These are phyloP conservation scores for Penicillium sp. DNA, from an alignment of 2,329 filamentous ascomycete genomes.

Conservation along the genomic window DNA sequence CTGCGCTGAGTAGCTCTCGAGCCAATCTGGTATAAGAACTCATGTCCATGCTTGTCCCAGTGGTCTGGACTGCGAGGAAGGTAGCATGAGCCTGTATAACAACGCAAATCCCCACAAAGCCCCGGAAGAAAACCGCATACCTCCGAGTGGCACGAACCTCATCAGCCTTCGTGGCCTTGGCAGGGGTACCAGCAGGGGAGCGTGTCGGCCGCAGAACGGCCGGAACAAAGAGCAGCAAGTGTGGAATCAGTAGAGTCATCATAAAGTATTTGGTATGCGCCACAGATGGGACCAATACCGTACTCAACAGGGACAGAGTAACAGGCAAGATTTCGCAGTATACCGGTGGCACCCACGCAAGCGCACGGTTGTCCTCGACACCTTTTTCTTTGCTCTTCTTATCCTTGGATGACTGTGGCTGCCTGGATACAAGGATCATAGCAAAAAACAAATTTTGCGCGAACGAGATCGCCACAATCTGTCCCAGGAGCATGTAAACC, in stretches of 20 bases:
- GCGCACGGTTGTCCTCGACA: background rate
- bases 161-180: slow-evolving; percentile 1
- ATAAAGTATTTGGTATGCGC: slow-evolving; percentile 22
- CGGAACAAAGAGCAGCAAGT: slow-evolving; percentile 24
- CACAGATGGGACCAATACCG: slow-evolving; percentile 16
- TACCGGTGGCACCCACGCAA: slow-evolving; percentile 9
- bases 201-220: slow-evolving; percentile 6
- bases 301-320: slow-evolving; percentile 15
- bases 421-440: slow-evolving; percentile 16
- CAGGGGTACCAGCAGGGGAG: background rate
- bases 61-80: slow-evolving; percentile 8
- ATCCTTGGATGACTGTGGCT: background rate
- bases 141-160: slow-evolving; percentile 4
- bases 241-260: slow-evolving; percentile 18
- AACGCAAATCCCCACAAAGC: slow-evolving; percentile 34
- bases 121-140: slow-evolving; percentile 11
- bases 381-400: no score
- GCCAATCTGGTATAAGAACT: slow-evolving; percentile 4
- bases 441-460: slow-evolving; percentile 57
- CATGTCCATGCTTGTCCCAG: slow-evolving; percentile 8
- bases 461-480: slow-evolving; percentile 56
- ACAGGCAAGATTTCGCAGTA: slow-evolving; percentile 10
- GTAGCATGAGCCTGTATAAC: slow-evolving; percentile 17
- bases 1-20: slow-evolving; percentile 45
- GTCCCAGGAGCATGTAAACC: slow-evolving; percentile 54